phyloP scores from a whole-genome alignment of 306 rosid genomes.

The Ormosia emarginata region DNA sequence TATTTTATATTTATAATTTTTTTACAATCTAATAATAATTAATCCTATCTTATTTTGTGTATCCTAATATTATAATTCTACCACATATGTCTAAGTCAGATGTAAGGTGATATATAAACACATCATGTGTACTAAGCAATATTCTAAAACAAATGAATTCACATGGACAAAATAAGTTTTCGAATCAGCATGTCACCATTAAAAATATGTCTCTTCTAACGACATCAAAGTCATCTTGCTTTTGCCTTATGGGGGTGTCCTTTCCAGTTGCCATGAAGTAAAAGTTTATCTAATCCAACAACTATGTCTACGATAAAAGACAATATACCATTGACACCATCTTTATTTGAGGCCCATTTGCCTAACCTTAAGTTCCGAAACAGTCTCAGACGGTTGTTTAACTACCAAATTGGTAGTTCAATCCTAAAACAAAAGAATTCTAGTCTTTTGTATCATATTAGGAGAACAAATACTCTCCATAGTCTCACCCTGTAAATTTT shows the following conservation, averaged over 20 bases:
- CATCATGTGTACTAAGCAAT: no score
- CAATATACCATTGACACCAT: background rate
- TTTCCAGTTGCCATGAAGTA: conserved; percentile 16
- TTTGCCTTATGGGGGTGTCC: background rate
- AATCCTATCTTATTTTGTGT: no score
- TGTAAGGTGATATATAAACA: no score
- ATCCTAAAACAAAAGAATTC: background rate
- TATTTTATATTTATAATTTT: no score
- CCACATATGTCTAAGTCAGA: no score
- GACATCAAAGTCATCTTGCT: background rate
- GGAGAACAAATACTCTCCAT: background rate
- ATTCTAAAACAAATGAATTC: no score
- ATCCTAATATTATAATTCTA: no score
- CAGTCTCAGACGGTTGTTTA: background rate
- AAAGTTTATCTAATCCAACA: conserved; percentile 18
- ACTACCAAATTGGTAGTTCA: background rate
- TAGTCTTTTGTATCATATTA: background rate
- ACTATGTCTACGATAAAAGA: conserved; percentile 14
- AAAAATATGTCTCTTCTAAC: background rate
- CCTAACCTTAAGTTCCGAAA: conserved; percentile 18
- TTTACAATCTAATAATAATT: no score
- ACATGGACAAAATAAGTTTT: background rate
- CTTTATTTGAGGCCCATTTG: background rate
- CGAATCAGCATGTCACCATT: background rate
- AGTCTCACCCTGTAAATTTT: no score